Conservation (phyloP, 805 yeast genomes). For the Ogataea siamensis region DNA sequence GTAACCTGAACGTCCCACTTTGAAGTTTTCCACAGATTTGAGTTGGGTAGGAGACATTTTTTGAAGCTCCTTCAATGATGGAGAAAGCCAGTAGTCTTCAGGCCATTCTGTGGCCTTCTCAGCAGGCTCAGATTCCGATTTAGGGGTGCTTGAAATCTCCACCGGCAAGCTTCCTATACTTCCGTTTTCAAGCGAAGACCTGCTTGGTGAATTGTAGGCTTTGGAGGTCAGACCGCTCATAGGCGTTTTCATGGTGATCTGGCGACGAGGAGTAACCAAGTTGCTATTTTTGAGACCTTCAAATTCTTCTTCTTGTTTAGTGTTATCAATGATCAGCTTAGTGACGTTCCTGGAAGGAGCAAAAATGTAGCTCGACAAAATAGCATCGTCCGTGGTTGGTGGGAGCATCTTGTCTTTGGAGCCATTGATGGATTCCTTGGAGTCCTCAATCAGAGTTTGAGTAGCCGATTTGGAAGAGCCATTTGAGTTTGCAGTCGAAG, state of each 20-base stretch:
- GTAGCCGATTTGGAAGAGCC: slow-evolving; percentile 26
- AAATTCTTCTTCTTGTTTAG: slow-evolving; percentile 20
- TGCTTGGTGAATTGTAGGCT: slow-evolving; percentile 7
- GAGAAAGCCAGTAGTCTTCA: slow-evolving; percentile 86
- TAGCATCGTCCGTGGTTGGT: slow-evolving; percentile 60
- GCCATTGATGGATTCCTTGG: slow-evolving; percentile 14
- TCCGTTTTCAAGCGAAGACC: slow-evolving; percentile 3
- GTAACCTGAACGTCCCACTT: slow-evolving; percentile 73
- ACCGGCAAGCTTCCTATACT: slow-evolving; percentile 2
- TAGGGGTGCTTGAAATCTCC: slow-evolving; percentile 1
- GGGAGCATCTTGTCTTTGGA: slow-evolving; percentile 35
- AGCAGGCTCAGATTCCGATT: background rate
- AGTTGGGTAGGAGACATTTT: slow-evolving; percentile 60
- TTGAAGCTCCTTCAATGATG: slow-evolving; percentile 63
- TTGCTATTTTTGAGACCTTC: slow-evolving; percentile 24
- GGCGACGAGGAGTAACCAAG: slow-evolving; percentile 28
- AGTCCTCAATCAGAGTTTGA: slow-evolving; percentile 22
- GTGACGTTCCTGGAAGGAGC: slow-evolving; percentile 58
- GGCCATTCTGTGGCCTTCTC: slow-evolving; percentile 25
- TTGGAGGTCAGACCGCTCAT: slow-evolving; percentile 5
- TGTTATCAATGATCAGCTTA: slow-evolving; percentile 51
- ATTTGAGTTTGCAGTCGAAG: slow-evolving; percentile 23
- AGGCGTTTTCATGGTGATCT: slow-evolving; percentile 28
- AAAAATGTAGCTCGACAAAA: slow-evolving; percentile 68
- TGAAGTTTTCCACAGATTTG: slow-evolving; percentile 59